Conservation (phyloP, 23 red algal genomes). For the Gracilaria gracilis region DNA sequence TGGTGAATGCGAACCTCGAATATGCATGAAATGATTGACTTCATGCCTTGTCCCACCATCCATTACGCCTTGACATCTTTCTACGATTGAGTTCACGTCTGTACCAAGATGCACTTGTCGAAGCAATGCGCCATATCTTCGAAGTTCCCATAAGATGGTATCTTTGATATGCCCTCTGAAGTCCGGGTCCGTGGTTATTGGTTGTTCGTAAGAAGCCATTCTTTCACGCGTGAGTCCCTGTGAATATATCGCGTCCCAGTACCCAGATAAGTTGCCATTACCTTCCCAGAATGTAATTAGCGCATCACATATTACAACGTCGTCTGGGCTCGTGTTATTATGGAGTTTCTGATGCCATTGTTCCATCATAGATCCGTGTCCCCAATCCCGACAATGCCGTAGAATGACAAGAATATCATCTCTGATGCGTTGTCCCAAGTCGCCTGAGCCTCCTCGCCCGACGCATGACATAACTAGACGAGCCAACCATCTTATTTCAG, state of each 20-base stretch:
- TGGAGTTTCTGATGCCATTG: conserved; percentile 99
- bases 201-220: conserved; percentile 91
- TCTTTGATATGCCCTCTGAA: conserved; percentile 76
- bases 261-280: conserved; percentile 69
- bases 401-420: conserved; percentile 95
- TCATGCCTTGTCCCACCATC: conserved; percentile 48
- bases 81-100: conserved; percentile 84
- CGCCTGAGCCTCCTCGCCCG: conserved; percentile 87
- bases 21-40: conserved; percentile 77
- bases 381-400: conserved; percentile 80
- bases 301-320: conserved; percentile 91
- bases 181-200: conserved; percentile 82
- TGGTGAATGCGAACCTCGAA: conserved; percentile 24
- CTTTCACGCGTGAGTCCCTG: conserved; percentile 79
- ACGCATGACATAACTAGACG: conserved; percentile 82
- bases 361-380: conserved; percentile 94
- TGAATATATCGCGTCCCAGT: conserved; percentile 81
- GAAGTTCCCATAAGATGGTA: conserved; percentile 77
- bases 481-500: conserved; percentile 77
- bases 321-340: conserved; percentile 92
- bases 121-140: conserved; percentile 75
- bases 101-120: conserved; percentile 90
- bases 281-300: conserved; percentile 77
- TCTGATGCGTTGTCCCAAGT: conserved; percentile 89
- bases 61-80: conserved; percentile 72